Percentiles rank a stretch among this genome's conserved stretches.
These are phyloP conservation scores for Psilocybe cyanescens DNA, from an alignment of 768 basidiomycete genomes.

Conservation along the genomic window DNA sequence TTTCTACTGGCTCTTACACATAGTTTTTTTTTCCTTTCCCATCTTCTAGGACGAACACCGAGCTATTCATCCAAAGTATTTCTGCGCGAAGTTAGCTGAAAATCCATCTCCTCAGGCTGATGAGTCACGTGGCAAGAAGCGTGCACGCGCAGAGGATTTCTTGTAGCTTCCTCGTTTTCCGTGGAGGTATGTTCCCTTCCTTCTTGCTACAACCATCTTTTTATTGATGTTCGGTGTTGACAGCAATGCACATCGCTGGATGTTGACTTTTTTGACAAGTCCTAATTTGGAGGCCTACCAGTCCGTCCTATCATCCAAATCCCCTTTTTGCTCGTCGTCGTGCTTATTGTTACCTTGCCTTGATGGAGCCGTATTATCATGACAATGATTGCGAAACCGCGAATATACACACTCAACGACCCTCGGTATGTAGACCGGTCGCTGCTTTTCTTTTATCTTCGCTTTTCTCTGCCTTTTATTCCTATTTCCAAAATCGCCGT, in stretches of 20 bases:
- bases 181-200: background rate
- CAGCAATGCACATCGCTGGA: background rate
- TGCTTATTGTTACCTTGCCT: conserved; percentile 18
- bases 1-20: background rate
- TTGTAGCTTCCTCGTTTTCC: conserved; percentile 39
- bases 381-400: conserved; percentile 2
- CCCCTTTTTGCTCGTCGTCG: conserved; percentile 10
- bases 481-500: conserved; percentile 14
- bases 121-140: conserved; percentile 79
- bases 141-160: conserved; percentile 87
- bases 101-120: conserved; percentile 37
- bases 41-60: conserved; percentile 74
- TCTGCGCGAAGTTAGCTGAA: conserved; percentile 48
- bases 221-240: background rate
- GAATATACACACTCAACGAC: background rate
- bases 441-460: conserved; percentile 16
- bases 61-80: conserved; percentile 66
- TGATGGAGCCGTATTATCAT: conserved; percentile 5
- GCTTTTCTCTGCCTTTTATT: conserved; percentile 4
- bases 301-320: conserved; percentile 26
- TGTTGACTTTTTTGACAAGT: background rate
- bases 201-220: background rate
- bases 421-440: conserved; percentile 4
- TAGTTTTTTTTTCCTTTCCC: background rate
- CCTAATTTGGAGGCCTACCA: conserved; percentile 19